These are phyloP conservation scores for Leishmania mexicana DNA, from an alignment of 208 protist genomes.

Conservation along the genomic window DNA sequence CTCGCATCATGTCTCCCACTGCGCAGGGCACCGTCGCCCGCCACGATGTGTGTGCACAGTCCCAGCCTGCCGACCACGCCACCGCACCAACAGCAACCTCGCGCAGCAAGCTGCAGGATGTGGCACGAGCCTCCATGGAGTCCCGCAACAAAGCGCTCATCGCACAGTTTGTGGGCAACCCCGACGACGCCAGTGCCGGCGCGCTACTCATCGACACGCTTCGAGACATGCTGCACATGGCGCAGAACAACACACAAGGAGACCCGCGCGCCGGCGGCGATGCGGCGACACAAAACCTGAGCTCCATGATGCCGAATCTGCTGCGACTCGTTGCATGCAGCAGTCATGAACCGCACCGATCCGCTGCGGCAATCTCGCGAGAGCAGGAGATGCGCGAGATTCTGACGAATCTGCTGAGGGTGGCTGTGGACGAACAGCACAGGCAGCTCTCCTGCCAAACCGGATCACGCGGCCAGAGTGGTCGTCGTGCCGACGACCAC, in stretches of 20 bases:
- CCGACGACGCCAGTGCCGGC: constrained; percentile 35
- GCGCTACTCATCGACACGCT: constrained; percentile 38
- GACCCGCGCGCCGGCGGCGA: background rate
- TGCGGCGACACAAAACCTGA: background rate
- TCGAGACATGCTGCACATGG: constrained; percentile 24
- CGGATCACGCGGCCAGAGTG: background rate
- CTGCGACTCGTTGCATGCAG: constrained; percentile 30
- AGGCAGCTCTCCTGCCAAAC: background rate
- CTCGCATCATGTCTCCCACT: background rate
- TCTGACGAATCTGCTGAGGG: constrained; percentile 6
- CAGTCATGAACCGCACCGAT: constrained; percentile 11
- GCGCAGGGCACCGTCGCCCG: background rate
- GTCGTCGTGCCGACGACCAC: background rate
- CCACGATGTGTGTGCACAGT: background rate
- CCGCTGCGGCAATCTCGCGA: constrained; percentile 7
- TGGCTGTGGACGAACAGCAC: constrained; percentile 8
- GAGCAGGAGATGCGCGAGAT: constrained; percentile 27
- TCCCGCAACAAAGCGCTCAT: constrained; percentile 47
- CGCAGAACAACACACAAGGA: constrained; percentile 10
- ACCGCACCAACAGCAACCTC: constrained; percentile 11
- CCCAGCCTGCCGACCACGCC: background rate
- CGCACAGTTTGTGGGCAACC: constrained; percentile 43
- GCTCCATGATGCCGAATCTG: constrained; percentile 23
- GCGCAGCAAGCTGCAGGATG: constrained; percentile 43
- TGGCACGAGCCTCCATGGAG: constrained; percentile 56